Evolutionary conservation across 768 basidiomycete genomes (phyloP).

Genomic region (Scleroderma citrinum): DNA sequence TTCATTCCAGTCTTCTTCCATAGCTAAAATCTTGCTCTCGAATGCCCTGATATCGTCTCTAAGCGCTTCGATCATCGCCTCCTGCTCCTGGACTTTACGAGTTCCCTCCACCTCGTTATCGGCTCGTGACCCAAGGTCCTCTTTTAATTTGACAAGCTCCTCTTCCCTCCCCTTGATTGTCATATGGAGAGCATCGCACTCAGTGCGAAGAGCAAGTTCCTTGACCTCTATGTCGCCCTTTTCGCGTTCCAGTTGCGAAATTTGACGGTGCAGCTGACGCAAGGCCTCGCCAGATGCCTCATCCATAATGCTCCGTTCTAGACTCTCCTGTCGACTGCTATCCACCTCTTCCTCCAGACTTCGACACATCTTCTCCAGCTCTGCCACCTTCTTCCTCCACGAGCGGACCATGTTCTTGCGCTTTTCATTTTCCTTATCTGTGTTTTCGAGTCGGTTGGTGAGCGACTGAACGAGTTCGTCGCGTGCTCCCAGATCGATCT

Average conservation of each 20-base stretch:
- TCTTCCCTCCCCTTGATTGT: constrained; percentile 7
- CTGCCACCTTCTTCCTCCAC: constrained; percentile 75
- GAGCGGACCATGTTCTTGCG: constrained; percentile 46
- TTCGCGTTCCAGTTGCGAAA: constrained; percentile 69
- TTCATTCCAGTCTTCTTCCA: constrained; percentile 54
- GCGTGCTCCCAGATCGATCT: constrained; percentile 65
- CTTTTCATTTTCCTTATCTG: constrained; percentile 61
- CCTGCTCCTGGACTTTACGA: constrained; percentile 51
- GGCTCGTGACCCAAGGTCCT: constrained; percentile 41
- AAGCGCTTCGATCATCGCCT: constrained; percentile 41
- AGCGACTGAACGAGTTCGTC: constrained; percentile 68
- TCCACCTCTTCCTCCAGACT: constrained; percentile 85
- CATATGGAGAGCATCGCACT: constrained; percentile 37
- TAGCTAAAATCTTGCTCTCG: constrained; percentile 36
- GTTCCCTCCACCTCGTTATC: constrained; percentile 51
- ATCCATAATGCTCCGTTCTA: constrained; percentile 80
- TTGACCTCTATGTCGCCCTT: constrained; percentile 41
- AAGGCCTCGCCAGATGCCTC: constrained; percentile 76
- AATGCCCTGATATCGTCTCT: constrained; percentile 29
- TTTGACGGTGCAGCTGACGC: constrained; percentile 73
- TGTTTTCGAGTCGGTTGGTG: constrained; percentile 43
- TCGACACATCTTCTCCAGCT: constrained; percentile 63
- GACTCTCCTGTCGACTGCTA: constrained; percentile 69
- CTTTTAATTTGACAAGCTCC: constrained; percentile 32
- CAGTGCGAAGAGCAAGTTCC: constrained; percentile 37